Base-by-base conservation (phyloP, 2,329 filamentous ascomycete genomes). In the Fusarium austroafricanum region DNA sequence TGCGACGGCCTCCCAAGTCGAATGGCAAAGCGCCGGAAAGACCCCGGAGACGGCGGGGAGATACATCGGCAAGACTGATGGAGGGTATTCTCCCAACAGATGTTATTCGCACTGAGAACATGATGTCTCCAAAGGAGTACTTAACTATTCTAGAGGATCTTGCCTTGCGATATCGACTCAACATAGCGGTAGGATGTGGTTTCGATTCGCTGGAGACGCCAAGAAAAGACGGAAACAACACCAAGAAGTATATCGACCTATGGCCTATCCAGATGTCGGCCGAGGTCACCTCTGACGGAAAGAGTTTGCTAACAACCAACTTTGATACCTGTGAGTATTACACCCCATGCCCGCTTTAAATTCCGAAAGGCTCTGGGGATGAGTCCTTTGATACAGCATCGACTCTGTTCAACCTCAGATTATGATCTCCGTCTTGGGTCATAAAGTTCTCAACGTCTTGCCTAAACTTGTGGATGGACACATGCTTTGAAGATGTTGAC, bases 191-290 rank as follows among this genome's bases (percentile, higher is more conserved):
- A 38, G 93, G 91, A 1, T 93, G 92, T 74, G 93, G 92, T 0
- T 97, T 96, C 67, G 88, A 93, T 52, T 80, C 87, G 2, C 81
- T 97, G 3, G 91, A 96, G 73, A 86, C 93, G 1, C 93, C 93
- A 1, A 83, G 86, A 20, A 77, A 83, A 1, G 83, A 88, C 38
- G 84, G 84, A 6, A 74, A 76, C 18, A 87, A 90, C 53, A 82
- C 81, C 6, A 95, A 95, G 75, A 92, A 89, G 73, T 95, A 90
- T 73, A 92, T 97, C 64, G 93, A 97, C 73, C 81, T 97, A 6
- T 97, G 93, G 93, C 93, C 93, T 0, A 96, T 97, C 53, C 94
- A 97, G 70, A 97, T 97, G 92, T 95, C 93, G 8, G 93, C 93
- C 2, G 92, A 95, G 72, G 87, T 96, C 33, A 87, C 88, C 1